A percentile compares a stretch with the other conserved stretches of the same genome.
phyloP scores from a whole-genome alignment of 148 eudicot species.

The Cornus controversa region DNA sequence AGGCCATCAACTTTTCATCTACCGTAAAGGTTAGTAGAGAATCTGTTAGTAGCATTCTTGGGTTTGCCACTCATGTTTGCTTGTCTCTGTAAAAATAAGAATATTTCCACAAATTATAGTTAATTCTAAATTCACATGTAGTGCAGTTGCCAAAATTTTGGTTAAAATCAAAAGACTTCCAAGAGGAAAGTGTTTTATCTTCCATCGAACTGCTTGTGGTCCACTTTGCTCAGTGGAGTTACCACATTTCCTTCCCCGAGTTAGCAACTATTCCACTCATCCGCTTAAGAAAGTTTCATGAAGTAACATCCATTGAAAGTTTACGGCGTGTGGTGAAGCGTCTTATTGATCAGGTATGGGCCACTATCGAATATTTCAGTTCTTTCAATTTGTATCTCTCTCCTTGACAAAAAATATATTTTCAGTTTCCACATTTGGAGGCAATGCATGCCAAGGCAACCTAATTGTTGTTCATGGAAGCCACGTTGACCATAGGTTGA shows the following conservation, averaged over 20 bases:
- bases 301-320: slow-evolving; percentile 53
- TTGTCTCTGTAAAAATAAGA: slow-evolving; percentile 3
- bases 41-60: not conserved
- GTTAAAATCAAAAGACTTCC: slow-evolving; percentile 66
- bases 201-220: slow-evolving; percentile 61
- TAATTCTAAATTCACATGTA: slow-evolving; percentile 6
- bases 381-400: no score
- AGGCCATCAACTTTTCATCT: slow-evolving; percentile 41
- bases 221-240: slow-evolving; percentile 88
- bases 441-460: not conserved
- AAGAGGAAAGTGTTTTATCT: slow-evolving; percentile 66
- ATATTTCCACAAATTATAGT: not conserved
- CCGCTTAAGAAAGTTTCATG: slow-evolving; percentile 66
- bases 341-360: slow-evolving; percentile 78
- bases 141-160: slow-evolving; percentile 81
- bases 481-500: no score
- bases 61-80: not conserved
- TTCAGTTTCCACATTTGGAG: not conserved
- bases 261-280: slow-evolving; percentile 73
- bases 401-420: not conserved
- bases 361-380: not conserved
- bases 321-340: slow-evolving; percentile 65
- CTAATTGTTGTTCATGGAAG: no score
- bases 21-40: slow-evolving; percentile 60
- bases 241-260: slow-evolving; percentile 90